These are phyloP conservation scores for Lachnellula cervina DNA, from an alignment of 2,329 filamentous ascomycete species.

Conservation along the genomic window DNA sequence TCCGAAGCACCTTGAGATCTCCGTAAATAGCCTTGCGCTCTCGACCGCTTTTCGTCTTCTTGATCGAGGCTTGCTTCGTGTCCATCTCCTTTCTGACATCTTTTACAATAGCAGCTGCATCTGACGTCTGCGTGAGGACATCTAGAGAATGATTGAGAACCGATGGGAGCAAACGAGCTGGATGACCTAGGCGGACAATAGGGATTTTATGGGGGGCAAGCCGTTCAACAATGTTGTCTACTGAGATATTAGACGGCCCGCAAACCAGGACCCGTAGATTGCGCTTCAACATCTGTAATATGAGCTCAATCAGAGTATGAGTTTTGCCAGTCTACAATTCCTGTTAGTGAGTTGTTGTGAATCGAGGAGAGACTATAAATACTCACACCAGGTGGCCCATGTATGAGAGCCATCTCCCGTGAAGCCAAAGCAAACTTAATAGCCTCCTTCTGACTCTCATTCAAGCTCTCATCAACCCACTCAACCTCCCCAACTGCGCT, in stretches of 20 bases:
- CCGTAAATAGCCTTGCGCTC: slow-evolving; percentile 78
- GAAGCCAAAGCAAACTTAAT: slow-evolving; percentile 80
- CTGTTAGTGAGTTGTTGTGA: slow-evolving; percentile 1
- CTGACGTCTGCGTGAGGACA: slow-evolving; percentile 82
- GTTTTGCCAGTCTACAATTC: slow-evolving; percentile 76
- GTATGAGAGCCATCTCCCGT: slow-evolving; percentile 80
- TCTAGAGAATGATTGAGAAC: slow-evolving; percentile 89
- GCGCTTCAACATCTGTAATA: slow-evolving; percentile 78
- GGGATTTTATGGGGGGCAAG: slow-evolving; percentile 79
- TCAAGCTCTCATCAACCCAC: slow-evolving; percentile 59
- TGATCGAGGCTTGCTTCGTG: slow-evolving; percentile 78
- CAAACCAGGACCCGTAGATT: slow-evolving; percentile 81
- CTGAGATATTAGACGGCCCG: slow-evolving; percentile 92
- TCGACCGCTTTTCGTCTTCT: slow-evolving; percentile 75
- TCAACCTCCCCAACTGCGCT: slow-evolving; percentile 44
- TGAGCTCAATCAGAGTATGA: slow-evolving; percentile 90
- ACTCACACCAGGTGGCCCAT: slow-evolving; percentile 79
- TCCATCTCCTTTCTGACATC: slow-evolving; percentile 94
- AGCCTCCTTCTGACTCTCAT: slow-evolving; percentile 63
- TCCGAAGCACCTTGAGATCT: slow-evolving; percentile 78
- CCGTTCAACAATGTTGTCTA: slow-evolving; percentile 96
- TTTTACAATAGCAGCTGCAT: slow-evolving; percentile 81
- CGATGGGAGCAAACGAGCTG: slow-evolving; percentile 80
- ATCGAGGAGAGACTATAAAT: not conserved
- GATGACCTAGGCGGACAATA: slow-evolving; percentile 87